Conservation (phyloP, 306 rosid genomes). For the Fagus crenata region DNA sequence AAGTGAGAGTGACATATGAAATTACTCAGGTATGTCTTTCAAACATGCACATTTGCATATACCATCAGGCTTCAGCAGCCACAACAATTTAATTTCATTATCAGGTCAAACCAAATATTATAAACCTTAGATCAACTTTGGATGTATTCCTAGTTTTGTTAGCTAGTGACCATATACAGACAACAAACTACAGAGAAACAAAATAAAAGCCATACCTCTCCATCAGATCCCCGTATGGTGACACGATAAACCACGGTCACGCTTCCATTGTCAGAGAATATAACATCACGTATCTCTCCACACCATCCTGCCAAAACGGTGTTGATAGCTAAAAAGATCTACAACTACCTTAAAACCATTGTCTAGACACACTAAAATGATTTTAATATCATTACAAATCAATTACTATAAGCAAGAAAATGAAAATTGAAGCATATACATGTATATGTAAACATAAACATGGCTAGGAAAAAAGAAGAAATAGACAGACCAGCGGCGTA, state of each 20-base stretch:
- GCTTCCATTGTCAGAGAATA: constrained; percentile 84
- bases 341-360: not conserved
- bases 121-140: not conserved
- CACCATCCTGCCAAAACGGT: constrained; percentile 79
- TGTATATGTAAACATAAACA: not conserved
- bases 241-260: constrained; percentile 94
- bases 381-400: not conserved
- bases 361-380: not conserved
- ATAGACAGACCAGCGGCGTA: constrained; percentile 79
- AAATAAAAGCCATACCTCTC: constrained; percentile 60
- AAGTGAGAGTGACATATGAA: not conserved
- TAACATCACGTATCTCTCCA: constrained; percentile 96
- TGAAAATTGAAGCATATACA: not conserved
- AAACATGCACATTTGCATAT: not conserved
- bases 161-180: not conserved
- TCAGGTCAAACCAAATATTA: not conserved
- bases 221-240: constrained; percentile 93
- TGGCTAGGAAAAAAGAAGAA: constrained; percentile 18
- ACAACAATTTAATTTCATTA: not conserved
- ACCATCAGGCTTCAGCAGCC: not conserved
- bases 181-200: not conserved
- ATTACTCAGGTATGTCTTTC: not conserved
- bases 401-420: not conserved
- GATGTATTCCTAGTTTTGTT: not conserved
- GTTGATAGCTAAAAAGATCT: constrained; percentile 10